Conservation (phyloP, 768 basidiomycete species). For the Suillus discolor region DNA sequence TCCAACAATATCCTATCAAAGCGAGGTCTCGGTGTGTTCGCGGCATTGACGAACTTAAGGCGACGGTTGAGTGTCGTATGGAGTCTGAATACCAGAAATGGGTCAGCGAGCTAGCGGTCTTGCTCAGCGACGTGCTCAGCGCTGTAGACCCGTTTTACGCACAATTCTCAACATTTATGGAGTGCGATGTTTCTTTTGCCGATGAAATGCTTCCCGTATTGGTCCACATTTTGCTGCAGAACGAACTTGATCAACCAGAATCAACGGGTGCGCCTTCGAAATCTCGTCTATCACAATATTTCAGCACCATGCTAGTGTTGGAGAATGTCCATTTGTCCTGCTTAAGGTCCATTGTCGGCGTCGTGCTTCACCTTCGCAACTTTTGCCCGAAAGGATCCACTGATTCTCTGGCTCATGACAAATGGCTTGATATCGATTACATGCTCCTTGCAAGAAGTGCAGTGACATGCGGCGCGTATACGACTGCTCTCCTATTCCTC, state of each 20-base stretch:
- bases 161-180: constrained; percentile 63
- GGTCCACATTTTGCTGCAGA: constrained; percentile 65
- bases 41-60: constrained; percentile 40
- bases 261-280: constrained; percentile 10
- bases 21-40: constrained; percentile 34
- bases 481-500: constrained; percentile 87
- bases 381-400: constrained; percentile 45
- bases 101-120: constrained; percentile 58
- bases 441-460: constrained; percentile 72
- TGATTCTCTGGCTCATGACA: constrained; percentile 59
- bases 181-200: constrained; percentile 57
- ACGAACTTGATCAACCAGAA: constrained; percentile 19
- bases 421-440: constrained; percentile 83
- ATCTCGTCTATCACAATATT: constrained; percentile 26
- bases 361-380: constrained; percentile 79
- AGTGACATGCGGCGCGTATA: constrained; percentile 79
- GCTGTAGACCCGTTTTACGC: constrained; percentile 62
- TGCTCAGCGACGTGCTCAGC: constrained; percentile 63
- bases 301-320: constrained; percentile 26
- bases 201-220: constrained; percentile 73
- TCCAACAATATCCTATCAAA: constrained; percentile 46
- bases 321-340: constrained; percentile 44
- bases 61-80: constrained; percentile 34
- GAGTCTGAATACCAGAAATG: constrained; percentile 58
- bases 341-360: constrained; percentile 64